Evolutionary conservation across 345 rosid species (phyloP), one percentile per base, ranked within the genome.

Genomic region (Lepidium didymum): DNA sequence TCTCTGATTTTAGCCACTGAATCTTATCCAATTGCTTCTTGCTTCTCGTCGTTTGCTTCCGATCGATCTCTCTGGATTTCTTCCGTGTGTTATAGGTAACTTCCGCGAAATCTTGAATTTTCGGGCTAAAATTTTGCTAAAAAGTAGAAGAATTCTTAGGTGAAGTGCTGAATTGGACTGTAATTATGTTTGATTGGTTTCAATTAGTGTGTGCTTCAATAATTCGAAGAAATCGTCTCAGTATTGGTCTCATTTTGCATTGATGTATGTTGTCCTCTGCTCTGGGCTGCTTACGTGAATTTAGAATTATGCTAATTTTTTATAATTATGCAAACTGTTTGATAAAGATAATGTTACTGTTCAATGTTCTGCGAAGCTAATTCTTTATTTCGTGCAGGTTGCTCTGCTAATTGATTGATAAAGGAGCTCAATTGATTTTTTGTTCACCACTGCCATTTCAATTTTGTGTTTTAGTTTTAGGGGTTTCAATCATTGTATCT

Each of bases 1-100:
- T 58, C 58, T 58, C 50, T 50, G 37, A 27, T 41, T 43, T 15
- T 11, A 46, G 2, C 70, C 42, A 31, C 34, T 54, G 23, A 5
- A 23, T 55, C 54, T 67, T 55, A 8, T 44, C 56, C 23, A 51
- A 65, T 45, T 45, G 23, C 62, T 63, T 56, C 62, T 55, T 55
- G n/a, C 44, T 42, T 31, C 53, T 61, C 63, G 2, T 53, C 38
- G 21, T 54, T 70, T 36, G 56, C 40, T 46, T 72, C 64, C 38
- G 18, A 47, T 47, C 38, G 18, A 47, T 47, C 53, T 11, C 50
- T 64, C 50, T 45, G 7, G 70, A 18, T 38, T 72, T 63, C 65
- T 50, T 65, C 25, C 19, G 23, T 38, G 10, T 11, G 15, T 15
- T 15, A 6, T 29, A 47, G 59, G 58, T 56, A 49, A 61, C 12